Percentiles rank a stretch among this genome's conserved stretches.
phyloP scores from a whole-genome alignment of 2,329 filamentous ascomycete species.

The Xylaria sp. region DNA sequence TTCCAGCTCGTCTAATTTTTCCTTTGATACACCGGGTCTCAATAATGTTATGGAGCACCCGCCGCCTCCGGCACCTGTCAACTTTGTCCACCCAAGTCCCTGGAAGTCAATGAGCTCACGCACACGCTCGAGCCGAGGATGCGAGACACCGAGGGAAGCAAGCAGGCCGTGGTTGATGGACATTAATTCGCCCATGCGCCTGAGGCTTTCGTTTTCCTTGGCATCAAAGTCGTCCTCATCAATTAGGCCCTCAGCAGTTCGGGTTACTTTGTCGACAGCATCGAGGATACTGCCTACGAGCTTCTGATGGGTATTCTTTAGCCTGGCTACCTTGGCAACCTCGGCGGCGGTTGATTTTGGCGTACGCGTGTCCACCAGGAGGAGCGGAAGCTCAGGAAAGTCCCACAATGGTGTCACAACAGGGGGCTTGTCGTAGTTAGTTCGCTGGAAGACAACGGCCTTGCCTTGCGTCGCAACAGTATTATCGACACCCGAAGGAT shows the following conservation, averaged over 20 bases:
- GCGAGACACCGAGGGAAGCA: conserved; percentile 91
- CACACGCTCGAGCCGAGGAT: conserved; percentile 90
- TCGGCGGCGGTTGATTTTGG: conserved; percentile 86
- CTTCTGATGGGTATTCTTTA: conserved; percentile 77
- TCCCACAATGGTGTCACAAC: conserved; percentile 80
- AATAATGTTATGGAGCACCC: conserved; percentile 95
- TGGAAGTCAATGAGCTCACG: conserved; percentile 90
- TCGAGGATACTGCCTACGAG: conserved; percentile 85
- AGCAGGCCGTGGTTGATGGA: conserved; percentile 93
- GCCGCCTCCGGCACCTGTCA: conserved; percentile 94
- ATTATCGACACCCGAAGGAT: conserved; percentile 96
- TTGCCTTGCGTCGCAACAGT: conserved; percentile 94
- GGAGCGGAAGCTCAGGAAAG: conserved; percentile 90
- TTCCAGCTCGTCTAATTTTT: conserved; percentile 72
- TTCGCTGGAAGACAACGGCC: conserved; percentile 88
- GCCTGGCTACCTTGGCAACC: conserved; percentile 83
- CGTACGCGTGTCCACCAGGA: conserved; percentile 90
- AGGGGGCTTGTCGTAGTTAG: conserved; percentile 81
- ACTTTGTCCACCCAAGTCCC: conserved; percentile 94
- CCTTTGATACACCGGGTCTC: conserved; percentile 69
- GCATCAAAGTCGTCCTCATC: conserved; percentile 74
- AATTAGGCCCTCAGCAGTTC: conserved; percentile 65
- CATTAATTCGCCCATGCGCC: conserved; percentile 86
- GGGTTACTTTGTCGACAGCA: conserved; percentile 80
- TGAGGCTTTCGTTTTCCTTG: conserved; percentile 70